Evolutionary conservation across 306 rosid species (phyloP), one percentile per base, ranked within the genome.

Genomic region (Cicer arietinum): DNA sequence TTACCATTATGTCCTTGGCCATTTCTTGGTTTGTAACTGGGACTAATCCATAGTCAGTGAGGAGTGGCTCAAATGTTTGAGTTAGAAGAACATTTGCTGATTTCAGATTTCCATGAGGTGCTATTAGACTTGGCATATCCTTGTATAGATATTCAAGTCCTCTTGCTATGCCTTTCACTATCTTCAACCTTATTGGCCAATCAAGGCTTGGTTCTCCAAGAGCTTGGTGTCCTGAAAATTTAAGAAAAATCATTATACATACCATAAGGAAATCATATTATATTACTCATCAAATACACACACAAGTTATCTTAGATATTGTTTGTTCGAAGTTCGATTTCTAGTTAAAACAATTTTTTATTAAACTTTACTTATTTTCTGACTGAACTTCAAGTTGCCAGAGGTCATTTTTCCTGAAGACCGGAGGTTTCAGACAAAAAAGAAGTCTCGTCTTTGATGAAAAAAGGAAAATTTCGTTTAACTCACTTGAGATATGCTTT

Each of bases 31-130:
- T 95, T 16, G 86, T 88, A 20, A 95, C 74, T 2, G 99, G 99
- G 64, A 82, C 83, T 56, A 95, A 77, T 22, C 93, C 93, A 11
- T 92, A 95, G 89, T 95, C 98, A 3, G 85, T 75, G 35, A 95
- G 80, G 11, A 95, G 80, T 1, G 99, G 97, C 48, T 92, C 92
- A n/a, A 54, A 77, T 25, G 84, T 52, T 42, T 89, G 76, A 6
- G 76, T 79, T 10, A 95, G 84, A 50, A 95, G 96, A 10, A 95
- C 92, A 42, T 95, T 95, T 1, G 97, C 89, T 66, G 98, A 86
- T 76, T 92, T 95, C 9, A 95, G 98, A 74, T 92, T 84, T 67
- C 99, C 99, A 11, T 95, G 99, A 2, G 96, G 88, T 58, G 92
- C 81, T 2, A 84, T 86, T 64, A 95, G 80, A 85, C 83, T 80